Base-by-base conservation (phyloP, 441 rosid genomes). In the Omphalea diandra region DNA sequence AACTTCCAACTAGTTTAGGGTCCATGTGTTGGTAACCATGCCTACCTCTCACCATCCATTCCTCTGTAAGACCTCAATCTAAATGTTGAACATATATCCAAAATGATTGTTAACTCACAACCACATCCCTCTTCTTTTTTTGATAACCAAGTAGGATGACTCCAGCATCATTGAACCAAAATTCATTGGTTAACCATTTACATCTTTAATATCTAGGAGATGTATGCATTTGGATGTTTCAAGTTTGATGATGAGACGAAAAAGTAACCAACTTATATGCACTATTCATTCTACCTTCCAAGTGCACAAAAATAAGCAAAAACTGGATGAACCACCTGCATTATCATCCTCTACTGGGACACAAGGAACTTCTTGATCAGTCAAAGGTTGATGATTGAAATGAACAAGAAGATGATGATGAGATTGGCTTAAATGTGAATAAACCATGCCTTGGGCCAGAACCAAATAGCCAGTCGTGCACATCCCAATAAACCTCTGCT, bases 391-490 rank as follows among this genome's bases (percentile, higher is more conserved):
- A 55, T 36, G 63, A 12, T 5, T 61, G 14, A 27, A 65, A 47
- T 2, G 57, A 49, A 7, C 43, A 36, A 15, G 50, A 27, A 7
- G 65, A 60, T 4, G 82, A 73, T 22, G 66, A 56, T 27, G 63
- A 54, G 22, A 82, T 72, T 67, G 87, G 90, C 77, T 82, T 87
- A 74, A 87, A 86, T 70, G 86, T 76, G 76, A 89, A 87, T 26
- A 82, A 38, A 0, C 88, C 90, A 56, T 86, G 84, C 75, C 91
- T 85, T 75, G 86, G 82, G 59, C 93, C 96, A 3, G 86, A 81
- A 66, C 87, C 85, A 66, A 91, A 91, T 10, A 91, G 79, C 97
- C 93, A 89, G 72, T 87, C 95, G 78, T 89, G 91, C 35, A 89
- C 89, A 75, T 91, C 92, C 97, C 97, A 91, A 27, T 77, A 91